These are phyloP conservation scores for Phytopythium ostracodes DNA, from an alignment of 352 stramenopile genomes.

Conservation along the genomic window DNA sequence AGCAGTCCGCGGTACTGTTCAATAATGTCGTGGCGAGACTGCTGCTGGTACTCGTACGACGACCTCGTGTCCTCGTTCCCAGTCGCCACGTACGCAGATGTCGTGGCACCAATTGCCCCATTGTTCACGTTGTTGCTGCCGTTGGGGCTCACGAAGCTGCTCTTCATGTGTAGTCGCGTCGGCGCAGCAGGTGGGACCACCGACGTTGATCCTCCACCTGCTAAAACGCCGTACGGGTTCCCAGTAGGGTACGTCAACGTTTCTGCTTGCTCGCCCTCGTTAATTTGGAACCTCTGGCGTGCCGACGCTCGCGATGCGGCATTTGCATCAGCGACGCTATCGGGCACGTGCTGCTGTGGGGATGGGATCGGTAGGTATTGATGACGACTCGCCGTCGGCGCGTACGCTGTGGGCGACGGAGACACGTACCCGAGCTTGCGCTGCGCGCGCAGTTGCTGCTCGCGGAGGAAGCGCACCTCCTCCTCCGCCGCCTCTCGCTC, in stretches of 20 bases:
- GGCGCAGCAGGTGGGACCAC: constrained; percentile 23
- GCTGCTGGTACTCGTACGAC: constrained; percentile 17
- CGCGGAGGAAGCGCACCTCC: constrained; percentile 44
- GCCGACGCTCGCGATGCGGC: constrained; percentile 6
- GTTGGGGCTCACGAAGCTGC: background rate
- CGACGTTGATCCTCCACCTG: background rate
- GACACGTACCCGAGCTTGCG: constrained; percentile 29
- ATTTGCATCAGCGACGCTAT: constrained; percentile 10
- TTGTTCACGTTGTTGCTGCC: background rate
- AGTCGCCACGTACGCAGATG: too few relatives aligned
- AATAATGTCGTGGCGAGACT: constrained; percentile 27
- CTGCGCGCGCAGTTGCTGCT: constrained; percentile 61
- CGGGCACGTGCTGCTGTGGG: constrained; percentile 1
- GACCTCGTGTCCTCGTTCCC: constrained; percentile 5
- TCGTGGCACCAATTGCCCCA: constrained; percentile 5
- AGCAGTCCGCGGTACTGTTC: constrained; percentile 67
- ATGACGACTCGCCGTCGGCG: constrained; percentile 3
- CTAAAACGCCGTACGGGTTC: constrained; percentile 6
- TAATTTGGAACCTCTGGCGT: constrained; percentile 13
- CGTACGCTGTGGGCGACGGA: constrained; percentile 12
- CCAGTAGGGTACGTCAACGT: constrained; percentile 5
- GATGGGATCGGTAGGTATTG: constrained; percentile 17
- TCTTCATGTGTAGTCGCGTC: constrained; percentile 13
- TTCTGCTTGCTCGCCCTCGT: constrained; percentile 10
- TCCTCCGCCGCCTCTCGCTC: constrained; percentile 42